Conservation (phyloP, 2,329 filamentous ascomycete species). For the Sclerotinia subarctica region DNA sequence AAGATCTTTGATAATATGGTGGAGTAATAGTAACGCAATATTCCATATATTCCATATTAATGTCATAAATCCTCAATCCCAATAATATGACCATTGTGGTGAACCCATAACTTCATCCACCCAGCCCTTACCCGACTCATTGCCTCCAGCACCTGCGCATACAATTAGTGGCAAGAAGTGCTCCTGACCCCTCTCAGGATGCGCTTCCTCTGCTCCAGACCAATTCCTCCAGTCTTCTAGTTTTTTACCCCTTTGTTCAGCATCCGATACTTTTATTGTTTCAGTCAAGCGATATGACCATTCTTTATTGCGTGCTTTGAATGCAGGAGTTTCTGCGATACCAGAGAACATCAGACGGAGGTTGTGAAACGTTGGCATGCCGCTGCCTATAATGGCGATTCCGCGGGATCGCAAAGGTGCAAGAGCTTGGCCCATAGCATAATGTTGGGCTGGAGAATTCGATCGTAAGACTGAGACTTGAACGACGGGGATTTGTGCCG, state of each 20-base stretch:
- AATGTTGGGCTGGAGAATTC: constrained; percentile 64
- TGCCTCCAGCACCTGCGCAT: constrained; percentile 52
- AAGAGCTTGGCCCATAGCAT: constrained; percentile 64
- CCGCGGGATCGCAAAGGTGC: constrained; percentile 63
- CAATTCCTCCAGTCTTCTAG: constrained; percentile 48
- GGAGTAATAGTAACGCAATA: too few species aligned
- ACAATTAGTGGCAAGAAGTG: constrained; percentile 60
- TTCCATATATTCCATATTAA: too few species aligned
- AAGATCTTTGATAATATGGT: too few species aligned
- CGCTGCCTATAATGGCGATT: constrained; percentile 66
- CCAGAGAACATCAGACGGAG: constrained; percentile 50
- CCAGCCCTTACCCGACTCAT: constrained; percentile 42
- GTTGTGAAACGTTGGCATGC: constrained; percentile 70
- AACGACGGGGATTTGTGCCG: constrained; percentile 57
- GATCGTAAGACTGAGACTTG: constrained; percentile 62
- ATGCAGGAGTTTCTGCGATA: constrained; percentile 54
- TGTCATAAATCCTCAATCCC: constrained; percentile 20
- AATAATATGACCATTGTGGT: constrained; percentile 31
- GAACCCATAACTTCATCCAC: constrained; percentile 25
- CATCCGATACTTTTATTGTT: constrained; percentile 37
- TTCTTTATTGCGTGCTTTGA: constrained; percentile 54
- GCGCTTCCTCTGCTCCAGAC: constrained; percentile 55
- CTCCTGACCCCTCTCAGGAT: constrained; percentile 55
- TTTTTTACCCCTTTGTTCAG: constrained; percentile 41
- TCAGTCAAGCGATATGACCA: constrained; percentile 45